Evolutionary conservation across 1,284 basidiomycete genomes (phyloP).

Genomic region (Leccinum variabile): DNA sequence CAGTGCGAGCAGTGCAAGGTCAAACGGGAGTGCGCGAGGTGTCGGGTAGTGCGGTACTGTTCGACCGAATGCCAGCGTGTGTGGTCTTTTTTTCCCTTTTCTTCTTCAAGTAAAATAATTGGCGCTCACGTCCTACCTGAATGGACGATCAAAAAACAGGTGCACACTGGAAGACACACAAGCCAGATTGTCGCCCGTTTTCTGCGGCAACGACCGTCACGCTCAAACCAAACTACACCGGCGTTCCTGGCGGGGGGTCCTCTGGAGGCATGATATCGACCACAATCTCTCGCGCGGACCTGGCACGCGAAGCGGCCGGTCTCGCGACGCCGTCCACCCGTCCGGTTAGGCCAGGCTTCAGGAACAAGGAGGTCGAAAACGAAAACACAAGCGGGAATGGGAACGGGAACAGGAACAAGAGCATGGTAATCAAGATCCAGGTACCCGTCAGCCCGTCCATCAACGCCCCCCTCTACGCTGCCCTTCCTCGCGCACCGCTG

Average conservation of each 20-base stretch:
- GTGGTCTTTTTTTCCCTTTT: constrained; percentile 27
- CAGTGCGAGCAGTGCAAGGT: constrained; percentile 42
- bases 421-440: constrained; percentile 55
- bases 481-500: constrained; percentile 28
- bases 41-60: constrained; percentile 49
- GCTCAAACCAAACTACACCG: constrained; percentile 45
- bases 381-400: neutral
- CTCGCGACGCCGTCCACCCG: constrained; percentile 22
- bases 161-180: constrained; percentile 51
- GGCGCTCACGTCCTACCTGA: neutral
- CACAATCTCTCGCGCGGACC: constrained; percentile 36
- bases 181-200: constrained; percentile 47
- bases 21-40: constrained; percentile 41
- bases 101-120: neutral
- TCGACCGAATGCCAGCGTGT: constrained; percentile 53
- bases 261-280: neutral
- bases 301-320: constrained; percentile 38
- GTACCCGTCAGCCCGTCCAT: constrained; percentile 33
- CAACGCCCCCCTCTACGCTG: constrained; percentile 6
- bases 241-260: neutral
- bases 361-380: constrained; percentile 4
- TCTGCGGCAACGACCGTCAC: constrained; percentile 41
- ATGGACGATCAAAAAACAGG: constrained; percentile 31
- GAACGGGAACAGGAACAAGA: constrained; percentile 35
- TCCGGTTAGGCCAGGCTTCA: constrained; percentile 12